Conservation (phyloP, 805 yeast genomes). For the Priceomyces haplophilus region DNA sequence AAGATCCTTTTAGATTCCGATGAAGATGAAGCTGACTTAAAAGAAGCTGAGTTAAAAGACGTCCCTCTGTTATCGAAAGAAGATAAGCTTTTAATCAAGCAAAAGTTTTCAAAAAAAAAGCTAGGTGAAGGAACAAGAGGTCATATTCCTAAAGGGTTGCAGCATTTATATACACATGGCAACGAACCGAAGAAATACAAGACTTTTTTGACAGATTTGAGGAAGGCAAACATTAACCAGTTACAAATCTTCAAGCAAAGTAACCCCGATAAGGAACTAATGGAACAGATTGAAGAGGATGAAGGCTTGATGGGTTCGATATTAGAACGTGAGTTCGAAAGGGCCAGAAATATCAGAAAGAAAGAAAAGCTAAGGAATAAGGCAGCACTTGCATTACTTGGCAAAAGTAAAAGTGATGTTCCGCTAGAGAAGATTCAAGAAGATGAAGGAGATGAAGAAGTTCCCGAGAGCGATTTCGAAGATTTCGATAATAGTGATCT, state of each 20-base stretch:
- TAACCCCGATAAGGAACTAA: conserved; percentile 25
- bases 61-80: conserved; percentile 34
- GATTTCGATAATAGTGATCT: conserved; percentile 25
- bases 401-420: conserved; percentile 12
- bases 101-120: conserved; percentile 27
- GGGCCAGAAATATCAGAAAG: conserved; percentile 44
- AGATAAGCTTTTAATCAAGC: conserved; percentile 28
- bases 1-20: conserved; percentile 4
- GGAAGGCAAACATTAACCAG: conserved; percentile 46
- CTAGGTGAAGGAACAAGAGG: conserved; percentile 8
- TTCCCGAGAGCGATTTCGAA: not conserved
- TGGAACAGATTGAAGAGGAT: conserved; percentile 39
- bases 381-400: conserved; percentile 33
- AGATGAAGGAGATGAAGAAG: conserved; percentile 14
- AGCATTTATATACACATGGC: conserved; percentile 9
- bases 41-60: conserved; percentile 10
- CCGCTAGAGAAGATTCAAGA: conserved; percentile 11
- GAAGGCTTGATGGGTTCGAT: conserved; percentile 44
- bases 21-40: not conserved
- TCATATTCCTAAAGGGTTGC: conserved; percentile 12
- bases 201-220: conserved; percentile 33
- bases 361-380: conserved; percentile 38
- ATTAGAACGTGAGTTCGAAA: conserved; percentile 50
- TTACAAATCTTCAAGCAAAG: conserved; percentile 21
- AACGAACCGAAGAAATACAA: conserved; percentile 12